These are phyloP conservation scores for Fusarium globosum DNA, from an alignment of 2,329 filamentous ascomycete genomes.

Conservation along the genomic window DNA sequence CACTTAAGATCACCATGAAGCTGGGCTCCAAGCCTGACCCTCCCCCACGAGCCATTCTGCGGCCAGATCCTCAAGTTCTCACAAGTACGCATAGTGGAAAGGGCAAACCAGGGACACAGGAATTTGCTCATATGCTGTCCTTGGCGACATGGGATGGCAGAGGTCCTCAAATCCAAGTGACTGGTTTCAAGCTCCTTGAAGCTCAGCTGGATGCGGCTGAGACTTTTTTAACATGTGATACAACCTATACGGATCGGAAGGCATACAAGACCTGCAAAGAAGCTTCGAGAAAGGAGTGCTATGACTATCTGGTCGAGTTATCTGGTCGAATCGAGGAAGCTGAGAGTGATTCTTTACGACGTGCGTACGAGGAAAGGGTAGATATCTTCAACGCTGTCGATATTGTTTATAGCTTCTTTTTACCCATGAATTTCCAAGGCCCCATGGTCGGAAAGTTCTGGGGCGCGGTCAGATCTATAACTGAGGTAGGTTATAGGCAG, in stretches of 20 bases:
- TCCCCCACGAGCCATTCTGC: slow-evolving; percentile 29
- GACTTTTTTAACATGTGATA: slow-evolving; percentile 43
- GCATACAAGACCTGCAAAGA: slow-evolving; percentile 44
- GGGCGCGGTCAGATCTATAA: slow-evolving; percentile 52
- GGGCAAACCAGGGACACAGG: neutral
- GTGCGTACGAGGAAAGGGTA: slow-evolving; percentile 48
- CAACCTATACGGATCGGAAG: slow-evolving; percentile 43
- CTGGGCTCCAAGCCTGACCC: slow-evolving; percentile 27
- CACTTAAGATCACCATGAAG: slow-evolving; percentile 42
- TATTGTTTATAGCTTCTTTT: slow-evolving; percentile 55
- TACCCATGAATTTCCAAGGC: slow-evolving; percentile 51
- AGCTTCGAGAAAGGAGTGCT: slow-evolving; percentile 39
- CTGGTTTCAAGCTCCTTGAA: slow-evolving; percentile 28
- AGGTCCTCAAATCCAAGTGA: neutral
- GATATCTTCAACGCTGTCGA: slow-evolving; percentile 57
- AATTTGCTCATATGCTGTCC: slow-evolving; percentile 38
- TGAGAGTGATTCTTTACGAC: slow-evolving; percentile 38
- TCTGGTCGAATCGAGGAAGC: slow-evolving; percentile 38
- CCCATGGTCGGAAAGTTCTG: slow-evolving; percentile 57
- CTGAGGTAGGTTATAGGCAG: slow-evolving; percentile 43
- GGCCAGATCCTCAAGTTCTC: slow-evolving; percentile 14
- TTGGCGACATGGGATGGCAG: slow-evolving; percentile 12
- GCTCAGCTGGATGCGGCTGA: slow-evolving; percentile 43
- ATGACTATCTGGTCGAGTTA: slow-evolving; percentile 40
- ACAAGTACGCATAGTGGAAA: slow-evolving; percentile 6